Evolutionary conservation across 441 rosid species (phyloP).

Genomic region (Populus hybrid): DNA sequence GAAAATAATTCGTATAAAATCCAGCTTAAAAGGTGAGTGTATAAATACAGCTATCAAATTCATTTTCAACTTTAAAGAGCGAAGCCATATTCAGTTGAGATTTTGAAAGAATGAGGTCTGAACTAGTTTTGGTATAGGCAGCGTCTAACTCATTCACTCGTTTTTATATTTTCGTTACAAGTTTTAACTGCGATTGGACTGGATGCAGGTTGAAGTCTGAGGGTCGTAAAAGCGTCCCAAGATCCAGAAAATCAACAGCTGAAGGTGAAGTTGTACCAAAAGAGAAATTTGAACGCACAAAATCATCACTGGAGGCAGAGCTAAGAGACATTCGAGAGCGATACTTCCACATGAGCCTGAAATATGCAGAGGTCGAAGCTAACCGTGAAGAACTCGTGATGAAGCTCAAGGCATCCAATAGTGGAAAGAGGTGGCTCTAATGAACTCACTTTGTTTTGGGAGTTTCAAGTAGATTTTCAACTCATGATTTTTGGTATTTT

Average conservation of each 20-base stretch:
- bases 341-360: conserved; percentile 61
- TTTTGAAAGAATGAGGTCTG: background rate
- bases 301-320: conserved; percentile 38
- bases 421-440: conserved; percentile 32
- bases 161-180: background rate
- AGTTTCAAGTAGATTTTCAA: too few species aligned
- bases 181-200: background rate
- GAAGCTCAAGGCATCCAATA: conserved; percentile 42
- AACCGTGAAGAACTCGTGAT: conserved; percentile 50
- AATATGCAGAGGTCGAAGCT: conserved; percentile 61
- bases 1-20: conserved; percentile 30
- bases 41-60: background rate
- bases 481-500: too few species aligned
- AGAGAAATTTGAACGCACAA: conserved; percentile 45
- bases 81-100: background rate
- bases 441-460: conserved; percentile 43
- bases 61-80: background rate
- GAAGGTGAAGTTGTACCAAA: conserved; percentile 40
- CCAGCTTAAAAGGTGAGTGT: conserved; percentile 37
- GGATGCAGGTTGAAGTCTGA: conserved; percentile 31
- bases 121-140: background rate
- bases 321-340: conserved; percentile 48
- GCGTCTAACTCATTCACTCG: too few species aligned
- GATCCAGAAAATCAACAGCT: conserved; percentile 31
- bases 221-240: conserved; percentile 20